phyloP scores from a whole-genome alignment of 352 stramenopile species.

The Thraustochytrium sp. region DNA sequence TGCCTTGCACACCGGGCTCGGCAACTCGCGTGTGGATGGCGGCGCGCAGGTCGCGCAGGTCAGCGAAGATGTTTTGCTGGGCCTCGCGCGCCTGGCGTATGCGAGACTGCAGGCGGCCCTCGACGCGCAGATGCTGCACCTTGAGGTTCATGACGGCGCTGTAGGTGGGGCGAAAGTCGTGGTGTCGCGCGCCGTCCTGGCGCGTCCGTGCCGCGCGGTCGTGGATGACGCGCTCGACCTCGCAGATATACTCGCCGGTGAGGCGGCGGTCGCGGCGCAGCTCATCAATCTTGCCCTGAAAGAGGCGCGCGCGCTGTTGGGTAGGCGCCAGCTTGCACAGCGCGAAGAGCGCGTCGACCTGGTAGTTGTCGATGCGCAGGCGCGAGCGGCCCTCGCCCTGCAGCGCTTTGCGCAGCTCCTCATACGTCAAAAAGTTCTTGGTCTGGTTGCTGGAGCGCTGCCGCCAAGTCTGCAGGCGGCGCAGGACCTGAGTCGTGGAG shows the following conservation, averaged over 20 bases:
- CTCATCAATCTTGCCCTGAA: background rate
- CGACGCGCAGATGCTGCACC: background rate
- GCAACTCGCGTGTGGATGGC: background rate
- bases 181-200: background rate
- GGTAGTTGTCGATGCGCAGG: background rate
- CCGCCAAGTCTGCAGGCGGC: background rate
- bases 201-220: background rate
- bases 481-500: background rate
- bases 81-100: background rate
- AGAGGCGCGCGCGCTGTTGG: background rate
- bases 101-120: background rate
- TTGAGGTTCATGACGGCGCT: constrained; percentile 17
- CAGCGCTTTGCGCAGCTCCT: background rate
- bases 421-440: constrained; percentile 21
- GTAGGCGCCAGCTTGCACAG: background rate
- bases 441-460: background rate
- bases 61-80: background rate
- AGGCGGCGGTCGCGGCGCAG: background rate
- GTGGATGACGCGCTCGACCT: background rate
- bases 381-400: background rate
- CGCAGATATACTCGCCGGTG: background rate
- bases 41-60: background rate
- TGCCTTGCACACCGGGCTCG: background rate
- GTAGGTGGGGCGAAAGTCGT: background rate
- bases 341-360: constrained; percentile 6